Evolutionary conservation across 805 yeast genomes (phyloP).

Genomic region (Limtongia smithiae): DNA sequence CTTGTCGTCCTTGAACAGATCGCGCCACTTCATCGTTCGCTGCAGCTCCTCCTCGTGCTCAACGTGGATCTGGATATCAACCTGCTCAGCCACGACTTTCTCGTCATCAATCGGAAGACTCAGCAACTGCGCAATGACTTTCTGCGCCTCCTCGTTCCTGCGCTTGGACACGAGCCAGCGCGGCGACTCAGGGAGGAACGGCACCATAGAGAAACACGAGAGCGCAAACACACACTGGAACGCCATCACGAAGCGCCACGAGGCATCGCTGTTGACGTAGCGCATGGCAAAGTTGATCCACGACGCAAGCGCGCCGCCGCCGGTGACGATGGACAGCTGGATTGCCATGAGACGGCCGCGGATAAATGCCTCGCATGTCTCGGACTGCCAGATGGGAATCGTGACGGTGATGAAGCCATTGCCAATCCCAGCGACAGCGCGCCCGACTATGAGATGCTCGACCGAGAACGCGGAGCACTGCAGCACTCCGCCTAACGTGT

Average conservation of each 20-base stretch:
- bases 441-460: slow-evolving; percentile 72
- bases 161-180: slow-evolving; percentile 11
- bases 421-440: slow-evolving; percentile 71
- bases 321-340: slow-evolving; percentile 67
- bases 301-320: slow-evolving; percentile 80
- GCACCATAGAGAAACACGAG: slow-evolving; percentile 48
- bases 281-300: slow-evolving; percentile 66
- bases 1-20: background rate
- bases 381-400: slow-evolving; percentile 79
- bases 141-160: slow-evolving; percentile 6
- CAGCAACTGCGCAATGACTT: background rate
- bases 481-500: slow-evolving; percentile 57
- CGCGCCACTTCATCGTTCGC: slow-evolving; percentile 4
- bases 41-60: background rate
- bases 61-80: background rate
- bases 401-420: slow-evolving; percentile 74
- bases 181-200: slow-evolving; percentile 53
- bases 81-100: background rate
- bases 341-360: slow-evolving; percentile 67
- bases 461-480: slow-evolving; percentile 54
- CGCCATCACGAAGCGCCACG: slow-evolving; percentile 50
- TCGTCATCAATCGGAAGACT: background rate
- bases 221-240: slow-evolving; percentile 59
- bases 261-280: slow-evolving; percentile 31
- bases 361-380: slow-evolving; percentile 59